Evolutionary conservation across 768 basidiomycete species (phyloP).

Genomic region (Trametopsis cervina): DNA sequence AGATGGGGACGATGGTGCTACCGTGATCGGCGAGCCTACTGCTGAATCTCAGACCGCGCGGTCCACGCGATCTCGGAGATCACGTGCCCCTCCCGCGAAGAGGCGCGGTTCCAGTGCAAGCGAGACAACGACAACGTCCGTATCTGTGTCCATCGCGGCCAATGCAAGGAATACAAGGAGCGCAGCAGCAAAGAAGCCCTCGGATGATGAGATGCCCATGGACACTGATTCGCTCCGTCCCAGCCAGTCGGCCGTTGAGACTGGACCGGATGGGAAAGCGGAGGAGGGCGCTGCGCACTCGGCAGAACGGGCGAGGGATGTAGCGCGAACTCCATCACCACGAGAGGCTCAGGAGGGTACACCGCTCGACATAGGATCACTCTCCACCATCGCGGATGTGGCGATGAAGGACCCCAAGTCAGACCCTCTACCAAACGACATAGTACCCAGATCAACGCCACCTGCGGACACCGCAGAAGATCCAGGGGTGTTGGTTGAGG

Average conservation of each 20-base stretch:
- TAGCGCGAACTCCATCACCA: too few species aligned
- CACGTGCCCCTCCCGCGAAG: constrained; percentile 24
- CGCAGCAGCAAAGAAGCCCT: background rate
- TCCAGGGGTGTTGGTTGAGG: too few species aligned
- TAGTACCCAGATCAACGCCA: too few species aligned
- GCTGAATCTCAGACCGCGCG: constrained; percentile 29
- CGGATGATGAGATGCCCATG: background rate
- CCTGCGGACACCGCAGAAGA: too few species aligned
- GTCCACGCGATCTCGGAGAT: constrained; percentile 37
- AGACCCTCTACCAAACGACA: too few species aligned
- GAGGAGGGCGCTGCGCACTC: background rate
- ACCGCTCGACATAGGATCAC: too few species aligned
- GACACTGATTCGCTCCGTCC: background rate
- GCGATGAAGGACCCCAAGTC: too few species aligned
- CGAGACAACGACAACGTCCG: constrained; percentile 35
- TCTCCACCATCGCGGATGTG: background rate
- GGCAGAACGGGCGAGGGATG: too few species aligned
- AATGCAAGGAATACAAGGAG: constrained; percentile 12
- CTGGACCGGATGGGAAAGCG: background rate
- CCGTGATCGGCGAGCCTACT: constrained; percentile 11
- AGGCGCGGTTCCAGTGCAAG: constrained; percentile 45
- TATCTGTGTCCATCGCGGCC: constrained; percentile 27
- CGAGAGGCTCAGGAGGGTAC: too few species aligned
- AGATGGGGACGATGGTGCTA: constrained; percentile 12
- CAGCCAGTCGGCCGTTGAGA: background rate